Percentiles rank a stretch among this genome's conserved stretches.
phyloP scores from a whole-genome alignment of 768 basidiomycete species.

The Lactarius psammicola region DNA sequence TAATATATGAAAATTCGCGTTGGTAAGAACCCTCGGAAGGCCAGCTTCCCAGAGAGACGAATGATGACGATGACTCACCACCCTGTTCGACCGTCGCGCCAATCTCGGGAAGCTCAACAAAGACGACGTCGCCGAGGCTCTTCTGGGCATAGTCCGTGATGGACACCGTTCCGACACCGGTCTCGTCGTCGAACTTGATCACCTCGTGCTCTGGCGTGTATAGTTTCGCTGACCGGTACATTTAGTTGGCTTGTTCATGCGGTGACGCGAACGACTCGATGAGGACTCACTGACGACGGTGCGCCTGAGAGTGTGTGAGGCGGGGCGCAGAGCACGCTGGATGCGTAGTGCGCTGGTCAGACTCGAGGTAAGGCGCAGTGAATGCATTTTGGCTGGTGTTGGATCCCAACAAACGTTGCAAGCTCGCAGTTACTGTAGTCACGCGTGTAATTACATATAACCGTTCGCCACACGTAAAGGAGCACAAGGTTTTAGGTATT shows the following conservation, averaged over 20 bases:
- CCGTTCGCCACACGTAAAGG: background rate
- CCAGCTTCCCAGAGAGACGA: background rate
- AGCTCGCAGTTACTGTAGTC: background rate
- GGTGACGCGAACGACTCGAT: background rate
- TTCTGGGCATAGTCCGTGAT: constrained; percentile 94
- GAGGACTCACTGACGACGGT: constrained; percentile 59
- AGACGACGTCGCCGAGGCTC: constrained; percentile 93
- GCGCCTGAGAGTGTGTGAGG: constrained; percentile 41
- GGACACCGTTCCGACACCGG: constrained; percentile 73
- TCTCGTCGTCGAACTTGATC: constrained; percentile 71
- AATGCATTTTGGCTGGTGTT: constrained; percentile 22
- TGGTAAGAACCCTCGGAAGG: background rate
- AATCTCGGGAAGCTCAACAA: constrained; percentile 79
- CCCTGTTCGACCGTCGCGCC: constrained; percentile 66
- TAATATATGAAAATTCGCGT: background rate
- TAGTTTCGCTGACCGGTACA: constrained; percentile 53
- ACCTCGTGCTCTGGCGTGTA: constrained; percentile 91
- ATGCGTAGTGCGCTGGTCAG: constrained; percentile 31
- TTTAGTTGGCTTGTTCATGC: too few species aligned
- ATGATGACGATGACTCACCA: constrained; percentile 50
- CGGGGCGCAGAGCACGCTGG: constrained; percentile 32
- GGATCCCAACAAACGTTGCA: background rate
- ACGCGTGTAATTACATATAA: constrained; percentile 1
- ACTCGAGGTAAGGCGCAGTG: constrained; percentile 36
- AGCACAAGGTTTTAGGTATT: constrained; percentile 2